phyloP scores from a whole-genome alignment of 805 yeast species.

The Ascoidea tarda region DNA sequence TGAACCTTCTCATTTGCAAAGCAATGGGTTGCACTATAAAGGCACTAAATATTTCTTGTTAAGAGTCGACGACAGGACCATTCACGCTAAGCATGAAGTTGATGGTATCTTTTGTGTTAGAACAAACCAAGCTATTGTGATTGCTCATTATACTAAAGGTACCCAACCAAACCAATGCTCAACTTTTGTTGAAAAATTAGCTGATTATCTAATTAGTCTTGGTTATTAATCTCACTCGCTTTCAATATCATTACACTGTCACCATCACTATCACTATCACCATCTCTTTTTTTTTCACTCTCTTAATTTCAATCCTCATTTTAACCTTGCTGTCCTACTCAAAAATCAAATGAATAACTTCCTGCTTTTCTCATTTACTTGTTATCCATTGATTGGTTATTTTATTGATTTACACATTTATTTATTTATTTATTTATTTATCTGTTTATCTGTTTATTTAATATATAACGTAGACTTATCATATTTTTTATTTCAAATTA shows the following conservation, averaged over 20 bases:
- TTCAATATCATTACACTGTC: neutral
- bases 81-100: slow-evolving; percentile 84
- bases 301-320: neutral
- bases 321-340: neutral
- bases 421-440: neutral
- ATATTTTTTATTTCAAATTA: too few species aligned
- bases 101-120: slow-evolving; percentile 85
- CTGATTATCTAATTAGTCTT: slow-evolving; percentile 83
- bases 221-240: slow-evolving; percentile 37
- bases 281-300: neutral
- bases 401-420: neutral
- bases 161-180: slow-evolving; percentile 94
- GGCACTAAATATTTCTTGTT: slow-evolving; percentile 80
- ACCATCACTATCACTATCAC: neutral
- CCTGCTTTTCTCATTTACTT: neutral
- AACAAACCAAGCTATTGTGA: slow-evolving; percentile 81
- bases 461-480: too few species aligned
- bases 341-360: neutral
- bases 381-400: neutral
- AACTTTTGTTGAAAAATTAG: slow-evolving; percentile 86
- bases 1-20: slow-evolving; percentile 67
- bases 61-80: slow-evolving; percentile 83
- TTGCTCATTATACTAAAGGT: slow-evolving; percentile 91
- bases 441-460: neutral
- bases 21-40: slow-evolving; percentile 74